phyloP scores from a whole-genome alignment of 2,329 filamentous ascomycete genomes.

The Pseudogymnoascus sp. region DNA sequence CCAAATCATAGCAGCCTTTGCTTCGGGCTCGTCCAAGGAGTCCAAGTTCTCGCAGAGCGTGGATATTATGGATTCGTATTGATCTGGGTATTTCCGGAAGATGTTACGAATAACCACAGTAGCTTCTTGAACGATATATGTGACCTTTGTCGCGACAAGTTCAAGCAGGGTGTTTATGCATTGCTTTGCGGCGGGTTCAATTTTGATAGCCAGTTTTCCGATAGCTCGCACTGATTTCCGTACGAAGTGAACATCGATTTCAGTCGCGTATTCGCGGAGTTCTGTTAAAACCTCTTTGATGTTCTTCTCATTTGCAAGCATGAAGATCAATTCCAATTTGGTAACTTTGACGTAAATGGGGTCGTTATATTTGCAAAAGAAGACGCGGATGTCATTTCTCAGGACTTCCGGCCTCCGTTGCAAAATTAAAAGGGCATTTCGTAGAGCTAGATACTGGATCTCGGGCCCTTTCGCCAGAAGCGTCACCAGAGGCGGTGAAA shows the following conservation, averaged over 20 bases:
- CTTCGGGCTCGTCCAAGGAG: slow-evolving; percentile 92
- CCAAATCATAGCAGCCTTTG: slow-evolving; percentile 98
- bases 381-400: slow-evolving; percentile 93
- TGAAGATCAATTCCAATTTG: slow-evolving; percentile 97
- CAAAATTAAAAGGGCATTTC: slow-evolving; percentile 88
- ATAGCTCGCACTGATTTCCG: slow-evolving; percentile 96
- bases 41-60: slow-evolving; percentile 94
- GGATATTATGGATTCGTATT: slow-evolving; percentile 96
- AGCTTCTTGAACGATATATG: slow-evolving; percentile 97
- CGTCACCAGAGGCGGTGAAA: slow-evolving; percentile 91
- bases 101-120: slow-evolving; percentile 99
- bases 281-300: slow-evolving; percentile 94
- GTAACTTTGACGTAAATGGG: slow-evolving; percentile 99
- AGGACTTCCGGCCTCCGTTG: slow-evolving; percentile 89
- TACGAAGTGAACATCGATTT: slow-evolving; percentile 98
- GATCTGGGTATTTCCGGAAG: slow-evolving; percentile 97
- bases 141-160: slow-evolving; percentile 93
- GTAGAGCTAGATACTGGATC: slow-evolving; percentile 92
- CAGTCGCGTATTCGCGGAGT: slow-evolving; percentile 90
- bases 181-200: slow-evolving; percentile 80
- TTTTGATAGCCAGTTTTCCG: slow-evolving; percentile 97
- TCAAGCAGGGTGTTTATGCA: slow-evolving; percentile 92
- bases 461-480: slow-evolving; percentile 92
- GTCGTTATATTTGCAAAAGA: slow-evolving; percentile 99
- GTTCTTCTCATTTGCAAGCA: slow-evolving; percentile 92